Base-by-base conservation (phyloP, 345 rosid genomes). In the Murraya koenigii region DNA sequence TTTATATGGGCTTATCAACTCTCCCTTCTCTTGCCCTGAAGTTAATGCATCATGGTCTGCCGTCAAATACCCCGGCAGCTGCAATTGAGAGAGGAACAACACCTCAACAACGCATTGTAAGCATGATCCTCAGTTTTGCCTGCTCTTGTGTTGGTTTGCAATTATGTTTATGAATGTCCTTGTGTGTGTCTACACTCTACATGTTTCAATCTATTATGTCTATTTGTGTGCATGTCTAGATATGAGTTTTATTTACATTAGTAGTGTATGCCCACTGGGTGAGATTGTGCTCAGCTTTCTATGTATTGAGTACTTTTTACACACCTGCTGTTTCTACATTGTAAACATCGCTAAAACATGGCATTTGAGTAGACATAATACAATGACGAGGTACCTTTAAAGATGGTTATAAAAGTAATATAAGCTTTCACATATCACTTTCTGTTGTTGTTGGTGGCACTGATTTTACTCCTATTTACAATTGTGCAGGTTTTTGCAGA, bases 1-100 rank as follows among this genome's bases (percentile, higher is more conserved):
- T 96, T 38, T 94, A 96, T 78, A 94, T 96, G 98, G 99, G 99
- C 69, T 87, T 94, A 75, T 88, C 98, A 33, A 96, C 99, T 4
- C 90, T 96, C 65, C 98, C 99, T 67, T 86, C 95, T 61, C 94
- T 96, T 60, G 94, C 97, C 1, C 82, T 66, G 30, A 96, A 90
- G 81, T 85, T 96, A 82, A 96, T 94, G 89, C 85, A 88, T 68
- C 97, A 92, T 68, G 99, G 98, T 81, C 87, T 96, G 19, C 94
- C 95, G 54, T 81, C 80, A 49, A 85, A 83, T 74, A 96, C 97
- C 55, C 99, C 99, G 39, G 95, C 98, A 66, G 93, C 87, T 74
- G 98, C 98, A 23, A 87, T 96, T 74, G 98, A 96, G 86, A 87
- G 93, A 75, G 97, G 97, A 71, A 91, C 97, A 59, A 93, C 97